phyloP scores from a whole-genome alignment of 2,329 filamentous ascomycete genomes.

The Helotiales sp. region DNA sequence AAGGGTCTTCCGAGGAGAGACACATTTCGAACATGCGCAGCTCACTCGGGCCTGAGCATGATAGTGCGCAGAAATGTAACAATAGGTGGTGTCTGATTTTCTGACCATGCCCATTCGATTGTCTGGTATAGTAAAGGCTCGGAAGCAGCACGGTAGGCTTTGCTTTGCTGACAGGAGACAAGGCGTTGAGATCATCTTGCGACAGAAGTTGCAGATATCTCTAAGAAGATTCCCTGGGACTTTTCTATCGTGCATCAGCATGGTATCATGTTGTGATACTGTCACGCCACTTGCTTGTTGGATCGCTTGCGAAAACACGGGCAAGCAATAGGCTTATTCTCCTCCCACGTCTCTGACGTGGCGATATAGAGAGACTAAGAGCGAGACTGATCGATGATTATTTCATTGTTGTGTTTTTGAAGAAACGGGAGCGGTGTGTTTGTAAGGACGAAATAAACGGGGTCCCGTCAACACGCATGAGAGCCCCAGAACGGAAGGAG shows the following conservation, averaged over 20 bases:
- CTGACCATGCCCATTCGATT: background rate
- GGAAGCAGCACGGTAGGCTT: background rate
- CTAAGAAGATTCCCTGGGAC: background rate
- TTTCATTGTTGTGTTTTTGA: background rate
- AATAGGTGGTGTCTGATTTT: background rate
- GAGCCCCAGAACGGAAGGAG: background rate
- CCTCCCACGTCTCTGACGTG: background rate
- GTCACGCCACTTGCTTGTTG: background rate
- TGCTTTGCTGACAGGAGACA: constrained; percentile 4
- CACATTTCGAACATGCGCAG: background rate
- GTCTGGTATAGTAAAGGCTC: background rate
- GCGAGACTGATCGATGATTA: too few species aligned
- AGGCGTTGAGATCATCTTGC: background rate
- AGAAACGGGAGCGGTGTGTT: background rate
- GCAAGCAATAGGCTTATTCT: background rate
- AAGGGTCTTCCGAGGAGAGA: background rate
- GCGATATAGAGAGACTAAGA: background rate
- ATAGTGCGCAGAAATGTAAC: background rate
- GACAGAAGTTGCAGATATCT: background rate
- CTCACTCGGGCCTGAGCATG: background rate
- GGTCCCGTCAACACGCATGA: background rate
- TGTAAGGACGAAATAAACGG: background rate
- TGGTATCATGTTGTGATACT: background rate
- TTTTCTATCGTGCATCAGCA: background rate
- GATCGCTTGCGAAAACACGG: background rate